Conservation (phyloP, 306 rosid genomes). For the Oemleria cerasiformis region DNA sequence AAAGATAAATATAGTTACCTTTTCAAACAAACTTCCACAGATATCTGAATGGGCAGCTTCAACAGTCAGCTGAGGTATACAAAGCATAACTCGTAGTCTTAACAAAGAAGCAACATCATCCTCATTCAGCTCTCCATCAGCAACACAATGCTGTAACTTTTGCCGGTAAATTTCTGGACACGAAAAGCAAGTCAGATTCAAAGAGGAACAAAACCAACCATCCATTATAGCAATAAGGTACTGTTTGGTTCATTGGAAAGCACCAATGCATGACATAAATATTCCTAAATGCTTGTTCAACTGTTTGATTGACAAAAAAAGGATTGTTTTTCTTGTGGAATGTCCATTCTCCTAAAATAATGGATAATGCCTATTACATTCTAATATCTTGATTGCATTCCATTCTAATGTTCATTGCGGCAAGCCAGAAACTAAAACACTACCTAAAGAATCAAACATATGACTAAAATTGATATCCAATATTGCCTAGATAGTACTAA, state of each 20-base stretch:
- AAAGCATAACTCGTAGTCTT: slow-evolving; percentile 88
- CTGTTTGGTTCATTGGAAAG: background rate
- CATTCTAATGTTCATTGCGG: background rate
- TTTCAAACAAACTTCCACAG: slow-evolving; percentile 94
- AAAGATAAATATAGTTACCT: slow-evolving; percentile 45
- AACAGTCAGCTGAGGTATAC: slow-evolving; percentile 80
- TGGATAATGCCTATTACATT: background rate
- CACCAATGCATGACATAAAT: background rate
- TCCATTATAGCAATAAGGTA: background rate
- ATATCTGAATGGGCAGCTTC: slow-evolving; percentile 94
- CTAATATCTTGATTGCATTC: background rate
- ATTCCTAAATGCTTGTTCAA: background rate
- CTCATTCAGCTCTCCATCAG: slow-evolving; percentile 80
- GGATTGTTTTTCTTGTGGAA: background rate
- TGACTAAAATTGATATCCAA: background rate
- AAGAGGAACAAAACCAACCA: slow-evolving; percentile 13
- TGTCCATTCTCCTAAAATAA: background rate
- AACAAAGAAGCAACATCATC: slow-evolving; percentile 77
- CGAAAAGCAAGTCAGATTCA: slow-evolving; percentile 29
- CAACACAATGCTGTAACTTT: slow-evolving; percentile 93
- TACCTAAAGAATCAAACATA: no score
- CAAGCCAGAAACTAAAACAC: no score
- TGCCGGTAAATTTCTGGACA: slow-evolving; percentile 82
- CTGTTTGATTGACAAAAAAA: background rate
- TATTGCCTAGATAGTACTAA: background rate